These are phyloP conservation scores for Protea cynaroides DNA, from an alignment of 164 flowering plant genomes.

Conservation along the genomic window DNA sequence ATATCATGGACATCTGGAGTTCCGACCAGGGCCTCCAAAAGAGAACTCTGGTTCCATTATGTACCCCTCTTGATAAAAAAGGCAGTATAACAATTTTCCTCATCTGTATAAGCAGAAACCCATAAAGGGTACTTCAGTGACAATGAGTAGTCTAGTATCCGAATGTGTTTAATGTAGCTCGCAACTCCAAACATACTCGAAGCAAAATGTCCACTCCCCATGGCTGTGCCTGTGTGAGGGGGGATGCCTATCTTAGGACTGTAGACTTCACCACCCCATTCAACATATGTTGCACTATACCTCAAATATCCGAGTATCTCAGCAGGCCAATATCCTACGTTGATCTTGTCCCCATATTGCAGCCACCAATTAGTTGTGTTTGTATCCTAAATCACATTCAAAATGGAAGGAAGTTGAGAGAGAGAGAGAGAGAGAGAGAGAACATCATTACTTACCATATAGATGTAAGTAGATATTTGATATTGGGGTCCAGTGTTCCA, in stretches of 20 bases:
- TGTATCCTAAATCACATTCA: no score
- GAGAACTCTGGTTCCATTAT: no score
- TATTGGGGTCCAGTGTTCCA: not conserved
- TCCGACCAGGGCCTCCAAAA: not conserved
- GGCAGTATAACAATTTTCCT: not conserved
- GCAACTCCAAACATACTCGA: constrained; percentile 7
- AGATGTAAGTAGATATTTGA: not conserved
- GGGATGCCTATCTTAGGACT: constrained; percentile 26
- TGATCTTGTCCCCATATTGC: not conserved
- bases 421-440: no score
- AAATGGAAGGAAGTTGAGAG: no score
- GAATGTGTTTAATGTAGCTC: constrained; percentile 16
- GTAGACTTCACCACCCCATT: constrained; percentile 19
- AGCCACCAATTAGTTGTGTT: no score
- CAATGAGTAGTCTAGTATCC: not conserved
- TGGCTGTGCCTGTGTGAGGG: constrained; percentile 40
- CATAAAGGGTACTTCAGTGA: not conserved
- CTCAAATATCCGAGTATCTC: not conserved
- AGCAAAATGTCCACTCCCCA: constrained; percentile 40
- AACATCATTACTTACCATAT: not conserved
- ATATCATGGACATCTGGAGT: not conserved
- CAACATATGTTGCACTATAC: not conserved
- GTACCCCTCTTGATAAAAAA: no score
- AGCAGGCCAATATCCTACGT: not conserved
- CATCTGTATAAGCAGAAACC: not conserved